phyloP scores from a whole-genome alignment of 495 filamentous ascomycete genomes.

The Talaromyces wortmannii region DNA sequence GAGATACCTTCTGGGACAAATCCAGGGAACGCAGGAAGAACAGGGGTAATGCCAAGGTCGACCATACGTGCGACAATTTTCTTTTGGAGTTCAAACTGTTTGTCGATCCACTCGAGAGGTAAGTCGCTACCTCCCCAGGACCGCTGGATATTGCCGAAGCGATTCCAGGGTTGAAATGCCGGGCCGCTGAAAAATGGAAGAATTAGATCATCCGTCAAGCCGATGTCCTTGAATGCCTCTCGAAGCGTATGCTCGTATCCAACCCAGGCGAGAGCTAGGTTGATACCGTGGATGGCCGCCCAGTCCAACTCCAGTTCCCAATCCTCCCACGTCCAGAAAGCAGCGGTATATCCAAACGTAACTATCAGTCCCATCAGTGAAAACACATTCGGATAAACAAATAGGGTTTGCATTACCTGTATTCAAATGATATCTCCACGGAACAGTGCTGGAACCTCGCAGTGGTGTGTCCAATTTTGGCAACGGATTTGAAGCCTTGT shows the following conservation, averaged over 20 bases:
- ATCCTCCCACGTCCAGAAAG: conserved; percentile 47
- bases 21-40: conserved; percentile 39
- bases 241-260: conserved; percentile 45
- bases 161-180: conserved; percentile 48
- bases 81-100: conserved; percentile 39
- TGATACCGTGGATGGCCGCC: conserved; percentile 44
- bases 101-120: conserved; percentile 36
- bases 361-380: conserved; percentile 17
- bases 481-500: conserved; percentile 10
- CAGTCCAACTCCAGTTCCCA: conserved; percentile 49
- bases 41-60: conserved; percentile 46
- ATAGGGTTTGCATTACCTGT: conserved; percentile 14
- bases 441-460: conserved; percentile 29
- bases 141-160: conserved; percentile 48
- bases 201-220: conserved; percentile 36
- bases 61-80: conserved; percentile 42
- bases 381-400: no score
- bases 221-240: conserved; percentile 42
- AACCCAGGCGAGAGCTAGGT: conserved; percentile 47
- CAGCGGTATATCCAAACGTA: conserved; percentile 45
- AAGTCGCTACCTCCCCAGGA: conserved; percentile 32
- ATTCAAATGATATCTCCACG: conserved; percentile 50
- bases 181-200: conserved; percentile 38
- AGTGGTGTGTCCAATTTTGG: conserved; percentile 11
- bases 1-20: conserved; percentile 35